A percentile compares a stretch with the other conserved stretches of the same genome.
Conservation (phyloP, 2,329 filamentous ascomycete species). For the Stylonectria norvegica region DNA sequence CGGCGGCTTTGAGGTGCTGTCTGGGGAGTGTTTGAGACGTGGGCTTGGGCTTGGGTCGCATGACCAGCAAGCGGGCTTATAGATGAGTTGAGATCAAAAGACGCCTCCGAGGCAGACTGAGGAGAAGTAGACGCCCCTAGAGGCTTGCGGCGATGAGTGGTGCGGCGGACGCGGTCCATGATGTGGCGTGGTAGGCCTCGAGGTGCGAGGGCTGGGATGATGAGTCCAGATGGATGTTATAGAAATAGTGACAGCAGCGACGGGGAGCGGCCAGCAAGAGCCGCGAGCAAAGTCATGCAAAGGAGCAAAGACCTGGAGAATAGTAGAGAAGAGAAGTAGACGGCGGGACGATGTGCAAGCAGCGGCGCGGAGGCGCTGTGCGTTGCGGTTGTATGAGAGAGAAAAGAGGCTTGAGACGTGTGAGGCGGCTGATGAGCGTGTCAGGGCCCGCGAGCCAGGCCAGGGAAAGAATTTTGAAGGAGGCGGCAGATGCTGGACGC, state of each 20-base stretch:
- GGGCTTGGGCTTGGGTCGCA: constrained; percentile 19
- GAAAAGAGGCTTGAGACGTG: constrained; percentile 12
- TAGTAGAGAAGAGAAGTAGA: constrained; percentile 8
- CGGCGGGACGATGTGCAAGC: constrained; percentile 1
- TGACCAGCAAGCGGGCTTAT: constrained; percentile 33
- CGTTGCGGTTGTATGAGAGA: constrained; percentile 20
- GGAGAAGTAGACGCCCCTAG: constrained; percentile 33
- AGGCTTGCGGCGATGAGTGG: constrained; percentile 32
- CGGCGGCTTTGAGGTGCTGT: constrained; percentile 30
- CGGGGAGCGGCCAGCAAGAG: constrained; percentile 29
- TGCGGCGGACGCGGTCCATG: constrained; percentile 39
- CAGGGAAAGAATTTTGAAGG: constrained; percentile 32
- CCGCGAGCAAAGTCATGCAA: constrained; percentile 26
- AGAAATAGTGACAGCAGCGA: constrained; percentile 19
- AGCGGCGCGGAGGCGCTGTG: no score
- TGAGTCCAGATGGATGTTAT: no score
- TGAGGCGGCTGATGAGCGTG: constrained; percentile 22
- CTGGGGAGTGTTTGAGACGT: constrained; percentile 26
- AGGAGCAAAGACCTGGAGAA: constrained; percentile 7
- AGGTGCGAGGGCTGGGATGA: constrained; percentile 27
- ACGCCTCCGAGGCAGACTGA: constrained; percentile 30
- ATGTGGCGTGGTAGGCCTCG: constrained; percentile 18
- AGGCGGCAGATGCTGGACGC: constrained; percentile 20
- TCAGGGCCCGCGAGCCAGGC: constrained; percentile 29
- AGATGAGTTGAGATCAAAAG: constrained; percentile 30